Evolutionary conservation across 768 basidiomycete species (phyloP).

Genomic region (Lactarius sanguifluus): DNA sequence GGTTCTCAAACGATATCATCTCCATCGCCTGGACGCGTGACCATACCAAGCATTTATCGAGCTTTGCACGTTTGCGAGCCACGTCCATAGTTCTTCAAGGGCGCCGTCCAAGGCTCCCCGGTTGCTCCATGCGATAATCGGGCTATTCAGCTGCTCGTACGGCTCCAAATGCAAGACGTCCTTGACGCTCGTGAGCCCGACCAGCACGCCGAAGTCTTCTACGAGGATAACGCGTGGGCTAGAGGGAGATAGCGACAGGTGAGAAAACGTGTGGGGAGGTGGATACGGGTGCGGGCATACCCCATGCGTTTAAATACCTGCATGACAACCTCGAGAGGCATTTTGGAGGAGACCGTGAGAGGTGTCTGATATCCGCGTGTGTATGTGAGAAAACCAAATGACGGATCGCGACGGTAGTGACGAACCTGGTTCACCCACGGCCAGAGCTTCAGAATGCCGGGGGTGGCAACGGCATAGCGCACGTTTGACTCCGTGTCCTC

Average conservation of each 20-base stretch:
- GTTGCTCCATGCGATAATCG: conserved; percentile 25
- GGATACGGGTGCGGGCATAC: conserved; percentile 48
- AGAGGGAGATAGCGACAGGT: conserved; percentile 16
- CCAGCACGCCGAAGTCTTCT: conserved; percentile 77
- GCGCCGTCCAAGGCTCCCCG: conserved; percentile 26
- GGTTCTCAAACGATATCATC: conserved; percentile 15
- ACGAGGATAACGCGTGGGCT: conserved; percentile 97
- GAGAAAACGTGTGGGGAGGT: conserved; percentile 6
- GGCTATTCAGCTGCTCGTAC: conserved; percentile 24
- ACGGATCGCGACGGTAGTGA: conserved; percentile 9
- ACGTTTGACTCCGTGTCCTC: conserved; percentile 68
- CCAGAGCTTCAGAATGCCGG: conserved; percentile 65
- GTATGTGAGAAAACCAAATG: conserved; percentile 12
- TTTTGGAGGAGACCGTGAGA: conserved; percentile 85
- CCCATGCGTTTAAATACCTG: conserved; percentile 98
- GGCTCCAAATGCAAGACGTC: conserved; percentile 83
- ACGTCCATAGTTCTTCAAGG: conserved; percentile 29
- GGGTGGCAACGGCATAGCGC: conserved; percentile 57
- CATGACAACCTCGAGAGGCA: conserved; percentile 95
- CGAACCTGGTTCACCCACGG: conserved; percentile 95
- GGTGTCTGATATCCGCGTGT: conserved; percentile 63
- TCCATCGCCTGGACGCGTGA: conserved; percentile 21
- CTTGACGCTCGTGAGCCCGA: conserved; percentile 91
- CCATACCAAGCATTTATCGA: conserved; percentile 24
- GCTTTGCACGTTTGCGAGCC: conserved; percentile 24